Percentiles rank a stretch among this genome's conserved stretches.
phyloP scores from a whole-genome alignment of 495 filamentous ascomycete genomes.

The Neurospora sp. region DNA sequence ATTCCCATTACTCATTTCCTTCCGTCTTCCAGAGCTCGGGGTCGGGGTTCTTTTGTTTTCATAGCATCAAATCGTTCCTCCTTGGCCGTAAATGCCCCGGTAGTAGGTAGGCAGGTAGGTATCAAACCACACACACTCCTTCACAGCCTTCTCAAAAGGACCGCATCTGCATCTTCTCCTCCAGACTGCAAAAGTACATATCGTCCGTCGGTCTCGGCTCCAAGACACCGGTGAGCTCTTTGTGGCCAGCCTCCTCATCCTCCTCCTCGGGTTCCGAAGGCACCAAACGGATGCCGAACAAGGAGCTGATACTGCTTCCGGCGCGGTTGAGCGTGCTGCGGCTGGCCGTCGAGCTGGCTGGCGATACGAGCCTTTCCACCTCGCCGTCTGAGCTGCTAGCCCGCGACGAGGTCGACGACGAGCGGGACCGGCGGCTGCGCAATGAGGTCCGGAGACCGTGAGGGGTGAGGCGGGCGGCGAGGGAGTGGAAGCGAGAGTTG shows the following conservation, averaged over 20 bases:
- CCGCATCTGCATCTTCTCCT: slow-evolving; percentile 44
- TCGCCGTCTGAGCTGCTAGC: slow-evolving; percentile 22
- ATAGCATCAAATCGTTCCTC: neutral
- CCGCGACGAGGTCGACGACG: slow-evolving; percentile 25
- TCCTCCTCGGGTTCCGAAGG: slow-evolving; percentile 31
- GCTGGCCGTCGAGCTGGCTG: slow-evolving; percentile 31
- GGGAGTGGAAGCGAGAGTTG: slow-evolving; percentile 37
- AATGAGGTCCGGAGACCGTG: slow-evolving; percentile 38
- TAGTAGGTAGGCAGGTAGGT: neutral
- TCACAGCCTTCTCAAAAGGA: slow-evolving; percentile 12
- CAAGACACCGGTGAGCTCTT: slow-evolving; percentile 35
- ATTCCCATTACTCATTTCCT: neutral
- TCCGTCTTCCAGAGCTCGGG: neutral
- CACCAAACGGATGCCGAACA: slow-evolving; percentile 28
- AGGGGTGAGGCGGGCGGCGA: slow-evolving; percentile 38
- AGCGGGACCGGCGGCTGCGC: slow-evolving; percentile 29
- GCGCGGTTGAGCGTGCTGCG: slow-evolving; percentile 39
- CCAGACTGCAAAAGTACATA: slow-evolving; percentile 43
- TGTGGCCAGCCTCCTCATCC: slow-evolving; percentile 36
- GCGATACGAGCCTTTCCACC: slow-evolving; percentile 30
- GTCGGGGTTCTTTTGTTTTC: neutral
- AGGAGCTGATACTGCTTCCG: neutral
- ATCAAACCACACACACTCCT: neutral
- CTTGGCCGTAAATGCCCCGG: neutral
- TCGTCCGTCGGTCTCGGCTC: slow-evolving; percentile 39